Evolutionary conservation across 2,329 filamentous ascomycete species (phyloP).

Genomic region (Colletotrichum filicis): DNA sequence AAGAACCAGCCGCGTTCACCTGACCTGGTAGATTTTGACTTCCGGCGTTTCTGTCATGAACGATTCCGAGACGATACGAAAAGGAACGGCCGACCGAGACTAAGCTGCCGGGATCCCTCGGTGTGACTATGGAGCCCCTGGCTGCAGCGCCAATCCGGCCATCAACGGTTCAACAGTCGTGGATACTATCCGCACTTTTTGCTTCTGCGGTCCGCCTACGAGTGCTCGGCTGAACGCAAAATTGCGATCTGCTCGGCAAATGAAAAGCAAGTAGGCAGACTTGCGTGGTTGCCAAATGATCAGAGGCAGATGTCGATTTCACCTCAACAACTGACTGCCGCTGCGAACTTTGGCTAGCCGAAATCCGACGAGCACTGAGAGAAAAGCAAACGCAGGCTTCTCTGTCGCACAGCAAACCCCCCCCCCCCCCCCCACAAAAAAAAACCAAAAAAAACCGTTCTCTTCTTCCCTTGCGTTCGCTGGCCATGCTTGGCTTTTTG

Average conservation of each 20-base stretch:
- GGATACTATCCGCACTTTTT: conserved; percentile 4
- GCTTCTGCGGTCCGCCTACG: conserved; percentile 17
- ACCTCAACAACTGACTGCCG: not conserved
- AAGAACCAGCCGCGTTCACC: conserved; percentile 24
- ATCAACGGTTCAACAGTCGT: conserved; percentile 1
- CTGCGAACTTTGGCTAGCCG: not conserved
- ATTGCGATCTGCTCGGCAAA: conserved; percentile 14
- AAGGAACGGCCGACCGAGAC: conserved; percentile 12
- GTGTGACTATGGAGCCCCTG: conserved; percentile 20
- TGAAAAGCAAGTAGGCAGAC: conserved; percentile 7
- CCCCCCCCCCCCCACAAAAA: not conserved
- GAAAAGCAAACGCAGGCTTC: not conserved
- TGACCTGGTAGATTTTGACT: conserved; percentile 21
- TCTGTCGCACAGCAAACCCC: not conserved
- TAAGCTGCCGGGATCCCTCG: conserved; percentile 5
- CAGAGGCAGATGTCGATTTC: not conserved
- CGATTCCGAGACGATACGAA: conserved; percentile 2
- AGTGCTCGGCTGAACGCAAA: conserved; percentile 5
- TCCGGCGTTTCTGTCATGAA: conserved; percentile 5
- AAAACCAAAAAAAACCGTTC: not conserved
- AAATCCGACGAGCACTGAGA: not conserved
- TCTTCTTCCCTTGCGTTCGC: conserved; percentile 3
- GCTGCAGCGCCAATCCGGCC: not conserved
- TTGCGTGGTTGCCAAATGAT: not conserved
- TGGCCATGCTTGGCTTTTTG: conserved; percentile 9